Percentiles rank a stretch among this genome's conserved stretches.
Evolutionary conservation across 495 filamentous ascomycete species (phyloP).

Genomic region (Xylaria longipes): DNA sequence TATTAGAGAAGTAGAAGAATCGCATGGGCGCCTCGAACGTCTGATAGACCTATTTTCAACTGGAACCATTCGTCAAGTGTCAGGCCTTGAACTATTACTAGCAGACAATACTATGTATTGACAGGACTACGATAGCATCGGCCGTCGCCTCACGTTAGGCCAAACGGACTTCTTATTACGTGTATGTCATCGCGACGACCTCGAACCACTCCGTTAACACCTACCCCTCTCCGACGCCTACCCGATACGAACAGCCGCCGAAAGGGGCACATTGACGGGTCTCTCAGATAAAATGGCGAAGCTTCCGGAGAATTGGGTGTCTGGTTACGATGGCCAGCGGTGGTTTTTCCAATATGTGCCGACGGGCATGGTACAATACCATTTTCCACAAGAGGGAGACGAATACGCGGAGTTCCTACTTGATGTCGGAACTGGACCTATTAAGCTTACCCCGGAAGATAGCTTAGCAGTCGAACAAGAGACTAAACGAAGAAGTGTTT

Average conservation of each 20-base stretch:
- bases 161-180: neutral
- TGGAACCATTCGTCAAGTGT: neutral
- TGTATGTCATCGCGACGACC: neutral
- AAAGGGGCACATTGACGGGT: slow-evolving; percentile 36
- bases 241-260: neutral
- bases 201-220: neutral
- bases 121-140: slow-evolving; percentile 2
- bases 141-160: neutral
- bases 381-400: slow-evolving; percentile 56
- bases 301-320: slow-evolving; percentile 55
- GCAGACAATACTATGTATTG: neutral
- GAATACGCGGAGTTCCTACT: slow-evolving; percentile 53
- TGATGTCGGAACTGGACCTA: slow-evolving; percentile 42
- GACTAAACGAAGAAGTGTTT: slow-evolving; percentile 26
- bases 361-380: slow-evolving; percentile 54
- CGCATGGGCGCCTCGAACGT: neutral
- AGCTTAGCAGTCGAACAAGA: slow-evolving; percentile 46
- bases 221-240: neutral
- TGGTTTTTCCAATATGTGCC: slow-evolving; percentile 57
- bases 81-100: neutral
- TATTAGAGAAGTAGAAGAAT: neutral
- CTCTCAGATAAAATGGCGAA: slow-evolving; percentile 10
- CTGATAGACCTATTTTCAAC: neutral
- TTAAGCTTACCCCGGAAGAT: slow-evolving; percentile 47
- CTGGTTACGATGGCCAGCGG: slow-evolving; percentile 54